phyloP scores from a whole-genome alignment of 257 asterid species.

The Solanum boliviense region DNA sequence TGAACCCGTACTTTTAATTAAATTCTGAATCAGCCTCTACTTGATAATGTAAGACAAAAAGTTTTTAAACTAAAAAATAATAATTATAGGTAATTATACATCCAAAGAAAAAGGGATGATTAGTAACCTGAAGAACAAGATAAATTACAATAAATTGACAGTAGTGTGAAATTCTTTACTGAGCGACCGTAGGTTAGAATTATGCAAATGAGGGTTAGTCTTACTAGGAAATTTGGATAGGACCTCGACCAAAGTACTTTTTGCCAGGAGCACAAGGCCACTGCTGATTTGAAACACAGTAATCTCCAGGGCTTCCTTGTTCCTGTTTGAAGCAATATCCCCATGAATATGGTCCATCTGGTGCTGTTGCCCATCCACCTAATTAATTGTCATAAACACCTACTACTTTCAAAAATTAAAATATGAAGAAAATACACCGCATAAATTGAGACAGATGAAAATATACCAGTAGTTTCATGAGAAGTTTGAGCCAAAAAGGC shows the following conservation, averaged over 20 bases:
- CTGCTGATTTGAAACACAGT: background rate
- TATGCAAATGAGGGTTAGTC: background rate
- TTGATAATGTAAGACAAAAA: no score
- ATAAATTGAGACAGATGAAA: background rate
- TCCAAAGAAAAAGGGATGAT: no score
- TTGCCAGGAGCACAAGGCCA: slow-evolving; percentile 16
- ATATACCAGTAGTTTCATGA: slow-evolving; percentile 7
- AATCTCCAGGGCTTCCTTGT: slow-evolving; percentile 5
- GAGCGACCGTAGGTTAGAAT: no score
- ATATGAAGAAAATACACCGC: background rate
- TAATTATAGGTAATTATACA: no score
- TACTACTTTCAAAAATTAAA: background rate
- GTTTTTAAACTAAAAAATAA: no score
- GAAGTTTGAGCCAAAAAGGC: slow-evolving; percentile 30
- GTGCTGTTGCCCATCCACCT: slow-evolving; percentile 23
- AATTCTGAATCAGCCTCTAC: no score
- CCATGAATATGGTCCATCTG: slow-evolving; percentile 25
- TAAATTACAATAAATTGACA: no score
- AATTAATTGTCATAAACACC: background rate
- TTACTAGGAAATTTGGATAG: slow-evolving; percentile 18
- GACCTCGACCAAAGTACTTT: slow-evolving; percentile 13
- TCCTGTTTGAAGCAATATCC: slow-evolving; percentile 22
- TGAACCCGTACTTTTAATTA: no score
- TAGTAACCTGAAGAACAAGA: no score
- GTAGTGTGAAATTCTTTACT: no score